A percentile compares a stretch with the other conserved stretches of the same genome.
These are phyloP conservation scores for Dryas drummondii DNA, from an alignment of 306 rosid genomes.

Conservation along the genomic window DNA sequence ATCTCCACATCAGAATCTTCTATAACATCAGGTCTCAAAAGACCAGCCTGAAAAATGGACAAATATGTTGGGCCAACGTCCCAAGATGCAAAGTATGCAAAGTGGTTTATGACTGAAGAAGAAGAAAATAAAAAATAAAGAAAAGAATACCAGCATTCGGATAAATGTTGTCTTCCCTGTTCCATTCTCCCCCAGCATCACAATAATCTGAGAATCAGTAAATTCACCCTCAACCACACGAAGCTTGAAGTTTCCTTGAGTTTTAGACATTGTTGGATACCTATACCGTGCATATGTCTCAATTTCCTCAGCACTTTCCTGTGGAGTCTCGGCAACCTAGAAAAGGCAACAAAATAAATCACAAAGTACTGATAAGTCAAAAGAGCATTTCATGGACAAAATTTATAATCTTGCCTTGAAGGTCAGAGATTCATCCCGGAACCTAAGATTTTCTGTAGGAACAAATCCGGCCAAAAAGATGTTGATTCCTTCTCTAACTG, in stretches of 20 bases:
- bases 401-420: constrained; percentile 58
- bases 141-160: constrained; percentile 87
- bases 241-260: constrained; percentile 86
- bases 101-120: constrained; percentile 6
- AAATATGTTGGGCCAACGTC: constrained; percentile 3
- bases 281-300: constrained; percentile 88
- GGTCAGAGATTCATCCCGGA: constrained; percentile 89
- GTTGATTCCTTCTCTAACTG: constrained; percentile 98
- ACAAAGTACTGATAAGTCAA: not conserved
- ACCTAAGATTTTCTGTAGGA: constrained; percentile 96
- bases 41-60: constrained; percentile 73
- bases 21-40: constrained; percentile 75
- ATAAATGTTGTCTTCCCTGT: constrained; percentile 98
- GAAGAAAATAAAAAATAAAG: not conserved
- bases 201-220: constrained; percentile 96
- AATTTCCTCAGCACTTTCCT: constrained; percentile 89
- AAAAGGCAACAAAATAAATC: constrained; percentile 30
- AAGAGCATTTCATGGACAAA: constrained; percentile 1
- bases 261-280: constrained; percentile 90
- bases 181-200: constrained; percentile 99
- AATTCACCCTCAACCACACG: constrained; percentile 89
- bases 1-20: constrained; percentile 77
- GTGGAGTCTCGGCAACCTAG: constrained; percentile 99
- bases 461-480: constrained; percentile 98
- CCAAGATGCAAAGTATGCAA: not conserved